Evolutionary conservation across 805 yeast species (phyloP).

Genomic region (Metschnikowia sp.): DNA sequence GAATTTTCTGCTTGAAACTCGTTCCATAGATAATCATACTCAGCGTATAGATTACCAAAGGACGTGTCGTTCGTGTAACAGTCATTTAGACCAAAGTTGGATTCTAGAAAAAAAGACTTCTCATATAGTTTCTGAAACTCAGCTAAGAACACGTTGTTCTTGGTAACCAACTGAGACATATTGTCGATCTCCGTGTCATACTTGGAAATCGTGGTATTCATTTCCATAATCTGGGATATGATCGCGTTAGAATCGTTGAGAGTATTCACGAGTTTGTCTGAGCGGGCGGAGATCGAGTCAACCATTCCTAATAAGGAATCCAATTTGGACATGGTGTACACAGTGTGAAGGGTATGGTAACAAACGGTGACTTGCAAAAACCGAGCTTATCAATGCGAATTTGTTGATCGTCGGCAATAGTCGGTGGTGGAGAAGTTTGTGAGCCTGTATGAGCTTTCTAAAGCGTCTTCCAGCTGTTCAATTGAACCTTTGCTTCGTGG

Average conservation of each 20-base stretch:
- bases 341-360: no score
- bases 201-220: constrained; percentile 21
- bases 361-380: no score
- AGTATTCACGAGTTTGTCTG: constrained; percentile 22
- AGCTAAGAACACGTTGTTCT: constrained; percentile 22
- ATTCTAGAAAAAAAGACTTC: constrained; percentile 33
- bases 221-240: constrained; percentile 19
- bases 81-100: constrained; percentile 31
- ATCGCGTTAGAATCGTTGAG: constrained; percentile 24
- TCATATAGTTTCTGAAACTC: constrained; percentile 31
- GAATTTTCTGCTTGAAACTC: constrained; percentile 8
- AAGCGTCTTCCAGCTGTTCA: no score
- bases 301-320: constrained; percentile 32
- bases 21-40: constrained; percentile 25
- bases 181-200: constrained; percentile 30
- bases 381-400: no score
- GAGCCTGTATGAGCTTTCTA: no score
- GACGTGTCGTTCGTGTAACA: constrained; percentile 29
- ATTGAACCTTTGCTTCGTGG: no score
- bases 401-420: no score
- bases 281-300: constrained; percentile 28
- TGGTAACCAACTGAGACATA: constrained; percentile 20
- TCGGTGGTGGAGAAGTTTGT: no score
- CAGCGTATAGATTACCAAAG: constrained; percentile 27
- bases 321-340: constrained; percentile 17